Evolutionary conservation across 345 rosid genomes (phyloP), one percentile per base, ranked within the genome.

Genomic region (Dimocarpus longan): DNA sequence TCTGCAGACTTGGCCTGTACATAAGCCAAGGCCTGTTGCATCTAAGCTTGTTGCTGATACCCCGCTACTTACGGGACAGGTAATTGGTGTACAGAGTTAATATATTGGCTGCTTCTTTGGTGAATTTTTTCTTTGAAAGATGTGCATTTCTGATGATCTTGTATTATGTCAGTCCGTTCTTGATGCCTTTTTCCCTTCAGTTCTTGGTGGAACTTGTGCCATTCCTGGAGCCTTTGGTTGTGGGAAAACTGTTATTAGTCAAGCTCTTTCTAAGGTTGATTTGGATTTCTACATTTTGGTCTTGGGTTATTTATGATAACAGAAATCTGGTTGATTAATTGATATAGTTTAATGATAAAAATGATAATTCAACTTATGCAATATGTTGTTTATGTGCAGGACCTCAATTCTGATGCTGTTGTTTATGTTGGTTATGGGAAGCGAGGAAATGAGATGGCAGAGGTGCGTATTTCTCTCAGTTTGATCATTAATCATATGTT

Each of bases 401-500:
- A 97, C 85, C 94, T 98, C 66, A 97, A 97, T 82, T 97, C 99
- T 18, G 99, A 97, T 81, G 81, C 98, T 81, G 98, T 94, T 72
- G 96, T 97, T 78, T 97, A 97, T 79, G 99, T 97, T 83, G 99
- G 99, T 75, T 97, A 98, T 68, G 99, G 99, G 57, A 98, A 97
- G 82, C 84, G 95, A 83, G 99, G 99, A 91, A 97, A 97, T 84
- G 99, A 97, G 89, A 97, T 97, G 99, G 99, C 98, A 40, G 99
- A 97, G 97, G n/a, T n/a, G n/a, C n/a, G n/a, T n/a, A n/a, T n/a
- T n/a, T n/a, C n/a, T n/a, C n/a, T n/a, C n/a, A n/a, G n/a, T n/a
- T n/a, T n/a, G n/a, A n/a, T n/a, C n/a, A n/a, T n/a, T n/a, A n/a
- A n/a, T n/a, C n/a, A n/a, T n/a, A n/a, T n/a, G n/a, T n/a, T n/a